A percentile compares a stretch with the other conserved stretches of the same genome.
These are phyloP conservation scores for Geum urbanum DNA, from an alignment of 306 rosid genomes.

Conservation along the genomic window DNA sequence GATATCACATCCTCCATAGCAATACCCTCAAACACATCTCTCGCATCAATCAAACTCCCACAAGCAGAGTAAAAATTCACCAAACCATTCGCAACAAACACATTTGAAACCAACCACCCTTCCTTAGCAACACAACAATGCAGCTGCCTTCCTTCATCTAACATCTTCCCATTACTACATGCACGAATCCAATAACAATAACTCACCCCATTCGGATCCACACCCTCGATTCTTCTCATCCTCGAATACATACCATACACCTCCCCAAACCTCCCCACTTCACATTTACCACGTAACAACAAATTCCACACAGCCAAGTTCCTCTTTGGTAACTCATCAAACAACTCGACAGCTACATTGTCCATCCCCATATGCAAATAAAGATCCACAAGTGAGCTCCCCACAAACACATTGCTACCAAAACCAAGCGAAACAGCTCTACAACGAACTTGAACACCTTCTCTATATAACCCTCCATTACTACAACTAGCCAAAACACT, in stretches of 20 bases:
- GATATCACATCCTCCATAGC: conserved; percentile 61
- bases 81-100: conserved; percentile 71
- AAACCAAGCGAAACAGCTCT: conserved; percentile 58
- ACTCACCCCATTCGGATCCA: conserved; percentile 64
- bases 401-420: conserved; percentile 45
- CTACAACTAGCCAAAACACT: conserved; percentile 50
- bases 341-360: conserved; percentile 47
- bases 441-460: conserved; percentile 73
- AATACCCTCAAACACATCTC: conserved; percentile 53
- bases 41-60: conserved; percentile 52
- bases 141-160: conserved; percentile 58
- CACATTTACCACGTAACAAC: conserved; percentile 58
- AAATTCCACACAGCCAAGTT: conserved; percentile 61
- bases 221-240: conserved; percentile 54
- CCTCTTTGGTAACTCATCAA: conserved; percentile 62
- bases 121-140: conserved; percentile 53
- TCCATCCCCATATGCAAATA: conserved; percentile 43
- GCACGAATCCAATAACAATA: conserved; percentile 70
- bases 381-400: conserved; percentile 52
- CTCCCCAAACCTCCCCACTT: conserved; percentile 35
- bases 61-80: conserved; percentile 85
- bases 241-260: conserved; percentile 28
- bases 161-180: conserved; percentile 39
- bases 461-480: conserved; percentile 34
- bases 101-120: conserved; percentile 46